These are phyloP conservation scores for Parietaria judaica DNA, from an alignment of 306 rosid genomes.

Conservation along the genomic window DNA sequence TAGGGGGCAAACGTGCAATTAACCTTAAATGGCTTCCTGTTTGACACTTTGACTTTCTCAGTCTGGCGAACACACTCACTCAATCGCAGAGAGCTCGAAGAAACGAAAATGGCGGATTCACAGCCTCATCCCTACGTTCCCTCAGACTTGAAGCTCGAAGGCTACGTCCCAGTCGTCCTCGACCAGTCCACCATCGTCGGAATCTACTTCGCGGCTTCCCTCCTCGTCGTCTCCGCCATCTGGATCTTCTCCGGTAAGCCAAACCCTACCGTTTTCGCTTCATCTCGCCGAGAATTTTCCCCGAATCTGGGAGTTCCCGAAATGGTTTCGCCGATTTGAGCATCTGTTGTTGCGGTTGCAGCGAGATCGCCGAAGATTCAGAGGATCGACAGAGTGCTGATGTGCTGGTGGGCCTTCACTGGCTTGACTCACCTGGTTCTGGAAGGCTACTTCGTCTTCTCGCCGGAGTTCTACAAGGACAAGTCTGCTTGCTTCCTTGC, in stretches of 20 bases:
- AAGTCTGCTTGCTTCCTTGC: slow-evolving; percentile 57
- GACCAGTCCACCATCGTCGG: slow-evolving; percentile 43
- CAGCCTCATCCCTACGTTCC: slow-evolving; percentile 63
- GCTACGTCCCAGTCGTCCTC: slow-evolving; percentile 47
- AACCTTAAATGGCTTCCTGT: no score
- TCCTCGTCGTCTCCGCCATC: slow-evolving; percentile 31
- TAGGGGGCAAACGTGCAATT: no score
- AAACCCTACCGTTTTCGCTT: neutral
- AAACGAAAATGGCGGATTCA: slow-evolving; percentile 30
- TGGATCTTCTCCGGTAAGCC: slow-evolving; percentile 62
- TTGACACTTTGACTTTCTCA: neutral
- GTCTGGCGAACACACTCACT: neutral
- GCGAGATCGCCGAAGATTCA: slow-evolving; percentile 49
- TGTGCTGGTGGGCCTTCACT: slow-evolving; percentile 97
- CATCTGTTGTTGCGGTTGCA: slow-evolving; percentile 8
- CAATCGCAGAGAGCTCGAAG: neutral
- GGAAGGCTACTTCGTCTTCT: slow-evolving; percentile 76
- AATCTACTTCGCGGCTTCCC: slow-evolving; percentile 28
- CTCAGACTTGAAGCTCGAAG: slow-evolving; percentile 46
- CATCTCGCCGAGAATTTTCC: neutral
- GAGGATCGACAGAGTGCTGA: slow-evolving; percentile 61
- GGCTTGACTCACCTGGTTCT: slow-evolving; percentile 76
- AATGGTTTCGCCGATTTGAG: neutral
- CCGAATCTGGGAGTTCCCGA: neutral
- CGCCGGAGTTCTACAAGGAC: slow-evolving; percentile 78